Base-by-base conservation (phyloP, 257 asterid species). In the Solanum gandarillasii region DNA sequence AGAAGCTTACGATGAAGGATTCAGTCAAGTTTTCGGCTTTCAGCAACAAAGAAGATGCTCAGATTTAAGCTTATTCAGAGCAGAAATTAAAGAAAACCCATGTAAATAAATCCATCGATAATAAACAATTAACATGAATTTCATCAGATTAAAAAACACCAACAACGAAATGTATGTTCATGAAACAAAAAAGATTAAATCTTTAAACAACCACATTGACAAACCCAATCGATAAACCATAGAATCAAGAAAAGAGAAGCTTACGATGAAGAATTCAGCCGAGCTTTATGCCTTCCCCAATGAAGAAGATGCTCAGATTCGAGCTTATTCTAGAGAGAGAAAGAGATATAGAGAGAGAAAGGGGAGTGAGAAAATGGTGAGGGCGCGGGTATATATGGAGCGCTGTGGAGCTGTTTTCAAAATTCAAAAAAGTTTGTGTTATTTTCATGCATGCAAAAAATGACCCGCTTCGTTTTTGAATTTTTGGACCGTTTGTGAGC, bases 391-490 rank as follows among this genome's bases (percentile, higher is more conserved):
- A 78, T 83, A 89, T 75, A 89, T 88, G 84, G 74, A 76, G 84
- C 16, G 35, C 10, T 31, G 82, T 67, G 82, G 82, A 88, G 91
- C 83, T 84, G 46, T 86, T 92, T 94, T 93, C 93, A 91, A 94
- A 94, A 10, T 88, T 90, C 88, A 85, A 86, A 91, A 91, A 87
- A 83, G 25, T 36, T 43, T 12, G 12, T 35, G 35, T 86, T 23
- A 65, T 60, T 73, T 36, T 84, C 36, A 34, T 70, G 87, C 90
- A 82, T 73, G 89, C 84, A 67, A 68, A 9, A 29, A 32, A 3
- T 9, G 21, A 82, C 91, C 94, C 96, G 94, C 94, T 92, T 34
- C 14, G 70, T 36, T 89, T 93, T 90, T 91, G 38, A 92, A 93
- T 72, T 72, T 89, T 89, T 91, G 58, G 93, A 93, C 96, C 94